Evolutionary conservation across 352 stramenopile species (phyloP).

Genomic region (Globisporangium nunn): DNA sequence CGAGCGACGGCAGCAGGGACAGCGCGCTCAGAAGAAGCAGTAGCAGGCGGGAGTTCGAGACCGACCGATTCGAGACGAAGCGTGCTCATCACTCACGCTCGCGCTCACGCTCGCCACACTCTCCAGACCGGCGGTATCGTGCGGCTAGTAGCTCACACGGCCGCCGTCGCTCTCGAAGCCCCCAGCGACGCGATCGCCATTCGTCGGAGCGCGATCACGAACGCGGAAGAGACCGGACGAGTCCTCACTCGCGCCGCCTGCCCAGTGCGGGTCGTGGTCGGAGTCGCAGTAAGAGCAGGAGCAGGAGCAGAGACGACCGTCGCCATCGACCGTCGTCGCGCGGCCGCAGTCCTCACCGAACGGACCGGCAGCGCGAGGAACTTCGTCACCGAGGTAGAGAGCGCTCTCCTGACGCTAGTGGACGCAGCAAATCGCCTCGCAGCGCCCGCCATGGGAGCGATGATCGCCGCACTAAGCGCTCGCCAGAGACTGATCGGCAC

Average conservation of each 20-base stretch:
- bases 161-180: not conserved
- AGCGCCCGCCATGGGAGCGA: not conserved
- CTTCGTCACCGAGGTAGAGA: not conserved
- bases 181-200: not conserved
- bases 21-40: not conserved
- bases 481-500: not conserved
- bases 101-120: not conserved
- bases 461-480: not conserved
- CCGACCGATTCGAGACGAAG: conserved; percentile 3
- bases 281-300: conserved; percentile 2
- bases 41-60: conserved; percentile 3
- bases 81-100: not conserved
- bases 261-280: not conserved
- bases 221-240: not conserved
- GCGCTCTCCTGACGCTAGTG: not conserved
- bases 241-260: not conserved
- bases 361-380: not conserved
- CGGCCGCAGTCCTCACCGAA: not conserved
- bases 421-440: not conserved
- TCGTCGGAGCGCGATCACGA: not conserved
- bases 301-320: not conserved
- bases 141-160: not conserved
- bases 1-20: conserved; percentile 3
- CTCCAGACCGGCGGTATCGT: not conserved
- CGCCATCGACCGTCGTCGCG: not conserved